Evolutionary conservation across 768 basidiomycete species (phyloP).

Genomic region (Dioszegia crocea): DNA sequence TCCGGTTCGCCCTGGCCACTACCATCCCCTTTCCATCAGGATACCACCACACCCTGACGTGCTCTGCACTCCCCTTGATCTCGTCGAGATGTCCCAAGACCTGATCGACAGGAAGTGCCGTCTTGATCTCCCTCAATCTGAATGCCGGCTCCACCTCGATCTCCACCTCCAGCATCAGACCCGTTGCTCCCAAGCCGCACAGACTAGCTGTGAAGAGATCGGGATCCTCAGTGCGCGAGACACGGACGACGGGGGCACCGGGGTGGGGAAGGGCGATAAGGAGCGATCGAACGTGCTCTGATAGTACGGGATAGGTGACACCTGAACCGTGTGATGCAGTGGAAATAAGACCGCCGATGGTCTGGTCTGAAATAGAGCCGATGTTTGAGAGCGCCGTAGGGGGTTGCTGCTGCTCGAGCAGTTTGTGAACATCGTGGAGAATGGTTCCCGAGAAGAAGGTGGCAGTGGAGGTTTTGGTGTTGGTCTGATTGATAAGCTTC

Average conservation of each 20-base stretch:
- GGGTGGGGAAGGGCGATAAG: conserved; percentile 64
- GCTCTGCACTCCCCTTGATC: conserved; percentile 62
- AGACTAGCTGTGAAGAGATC: conserved; percentile 86
- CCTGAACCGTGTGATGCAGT: conserved; percentile 96
- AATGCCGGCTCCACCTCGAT: conserved; percentile 78
- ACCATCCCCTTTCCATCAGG: conserved; percentile 70
- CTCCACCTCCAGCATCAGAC: conserved; percentile 73
- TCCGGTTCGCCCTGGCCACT: conserved; percentile 69
- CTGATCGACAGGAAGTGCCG: conserved; percentile 58
- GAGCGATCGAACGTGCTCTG: conserved; percentile 71
- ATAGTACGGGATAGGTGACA: conserved; percentile 64
- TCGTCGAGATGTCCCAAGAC: conserved; percentile 40
- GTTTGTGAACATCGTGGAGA: conserved; percentile 66
- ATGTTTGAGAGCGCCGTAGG: conserved; percentile 80
- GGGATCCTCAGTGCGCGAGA: conserved; percentile 56
- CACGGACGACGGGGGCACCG: conserved; percentile 67
- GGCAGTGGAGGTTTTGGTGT: conserved; percentile 28
- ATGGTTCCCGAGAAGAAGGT: conserved; percentile 51
- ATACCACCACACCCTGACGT: conserved; percentile 95
- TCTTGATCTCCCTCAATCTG: conserved; percentile 68
- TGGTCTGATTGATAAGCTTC: conserved; percentile 20
- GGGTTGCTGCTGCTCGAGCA: conserved; percentile 59
- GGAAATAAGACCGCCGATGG: conserved; percentile 82
- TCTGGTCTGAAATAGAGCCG: conserved; percentile 95
- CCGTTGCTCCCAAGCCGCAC: conserved; percentile 86